phyloP scores from a whole-genome alignment of 768 basidiomycete genomes.

The Paxillus rubicundulus region DNA sequence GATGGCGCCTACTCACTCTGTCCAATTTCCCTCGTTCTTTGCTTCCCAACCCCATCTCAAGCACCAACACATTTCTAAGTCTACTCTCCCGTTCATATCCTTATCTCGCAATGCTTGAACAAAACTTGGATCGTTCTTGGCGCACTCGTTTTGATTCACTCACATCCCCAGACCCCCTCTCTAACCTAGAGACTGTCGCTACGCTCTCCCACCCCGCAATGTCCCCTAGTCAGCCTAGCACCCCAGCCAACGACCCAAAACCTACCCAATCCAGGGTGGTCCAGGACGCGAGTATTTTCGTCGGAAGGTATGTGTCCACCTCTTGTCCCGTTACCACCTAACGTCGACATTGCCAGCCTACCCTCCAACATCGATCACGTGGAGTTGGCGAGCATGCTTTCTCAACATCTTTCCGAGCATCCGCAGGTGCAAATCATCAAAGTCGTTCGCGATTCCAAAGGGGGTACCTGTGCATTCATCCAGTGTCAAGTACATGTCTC shows the following conservation, averaged over 20 bases:
- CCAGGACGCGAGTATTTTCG: conserved; percentile 80
- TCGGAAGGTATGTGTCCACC: conserved; percentile 62
- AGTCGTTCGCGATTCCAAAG: conserved; percentile 72
- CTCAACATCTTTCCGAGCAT: conserved; percentile 65
- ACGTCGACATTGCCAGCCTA: conserved; percentile 43
- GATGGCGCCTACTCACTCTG: conserved; percentile 16
- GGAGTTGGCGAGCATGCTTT: conserved; percentile 59
- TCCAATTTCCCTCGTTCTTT: conserved; percentile 12
- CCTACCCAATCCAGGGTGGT: conserved; percentile 45
- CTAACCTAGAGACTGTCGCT: conserved; percentile 24
- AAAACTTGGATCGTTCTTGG: conserved; percentile 52
- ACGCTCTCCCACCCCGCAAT: conserved; percentile 9
- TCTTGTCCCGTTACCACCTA: conserved; percentile 1
- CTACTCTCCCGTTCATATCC: conserved; percentile 10
- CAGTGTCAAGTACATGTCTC: conserved; percentile 71
- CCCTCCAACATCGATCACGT: conserved; percentile 64
- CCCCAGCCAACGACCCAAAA: conserved; percentile 26
- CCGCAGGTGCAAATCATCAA: conserved; percentile 64
- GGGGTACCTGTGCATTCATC: conserved; percentile 80
- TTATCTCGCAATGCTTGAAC: conserved; percentile 43
- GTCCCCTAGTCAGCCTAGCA: conserved; percentile 12
- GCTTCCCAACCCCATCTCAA: conserved; percentile 4
- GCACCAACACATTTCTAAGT: conserved; percentile 19
- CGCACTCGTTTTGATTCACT: conserved; percentile 73
- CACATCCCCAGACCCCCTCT: conserved; percentile 46